phyloP scores from a whole-genome alignment of 2,329 filamentous ascomycete genomes.

The Fusarium coicis region DNA sequence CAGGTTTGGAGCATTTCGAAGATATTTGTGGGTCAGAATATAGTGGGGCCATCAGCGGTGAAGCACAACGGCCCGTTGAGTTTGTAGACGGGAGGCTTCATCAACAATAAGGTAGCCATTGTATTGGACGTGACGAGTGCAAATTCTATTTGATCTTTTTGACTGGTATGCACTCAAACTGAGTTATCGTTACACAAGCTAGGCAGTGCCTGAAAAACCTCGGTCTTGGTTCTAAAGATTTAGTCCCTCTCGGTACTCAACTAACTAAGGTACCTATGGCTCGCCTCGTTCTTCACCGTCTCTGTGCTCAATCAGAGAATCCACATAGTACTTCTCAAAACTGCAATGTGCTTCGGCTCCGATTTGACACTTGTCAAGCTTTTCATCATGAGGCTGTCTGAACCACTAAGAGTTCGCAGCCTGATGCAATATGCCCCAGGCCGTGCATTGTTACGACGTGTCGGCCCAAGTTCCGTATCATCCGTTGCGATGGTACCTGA shows the following conservation, averaged over 20 bases:
- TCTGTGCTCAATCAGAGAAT: constrained; percentile 2
- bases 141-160: neutral
- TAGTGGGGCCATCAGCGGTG: constrained; percentile 16
- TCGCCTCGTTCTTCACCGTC: constrained; percentile 18
- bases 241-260: neutral
- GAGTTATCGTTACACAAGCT: neutral
- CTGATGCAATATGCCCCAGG: neutral
- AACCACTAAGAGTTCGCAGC: neutral
- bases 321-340: constrained; percentile 15
- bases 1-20: constrained; percentile 16
- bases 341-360: constrained; percentile 8
- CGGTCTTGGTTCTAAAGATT: neutral
- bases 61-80: neutral
- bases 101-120: constrained; percentile 14
- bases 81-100: neutral
- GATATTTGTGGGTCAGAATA: constrained; percentile 5
- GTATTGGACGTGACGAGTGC: neutral
- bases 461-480: constrained; percentile 16
- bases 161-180: neutral
- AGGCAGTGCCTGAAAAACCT: neutral
- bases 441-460: constrained; percentile 8
- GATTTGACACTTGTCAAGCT: constrained; percentile 1
- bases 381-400: neutral
- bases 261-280: constrained; percentile 2
- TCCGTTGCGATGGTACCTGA: constrained; percentile 18